Evolutionary conservation across 2,329 filamentous ascomycete species (phyloP).

Genomic region (Thielaviopsis punctulata): DNA sequence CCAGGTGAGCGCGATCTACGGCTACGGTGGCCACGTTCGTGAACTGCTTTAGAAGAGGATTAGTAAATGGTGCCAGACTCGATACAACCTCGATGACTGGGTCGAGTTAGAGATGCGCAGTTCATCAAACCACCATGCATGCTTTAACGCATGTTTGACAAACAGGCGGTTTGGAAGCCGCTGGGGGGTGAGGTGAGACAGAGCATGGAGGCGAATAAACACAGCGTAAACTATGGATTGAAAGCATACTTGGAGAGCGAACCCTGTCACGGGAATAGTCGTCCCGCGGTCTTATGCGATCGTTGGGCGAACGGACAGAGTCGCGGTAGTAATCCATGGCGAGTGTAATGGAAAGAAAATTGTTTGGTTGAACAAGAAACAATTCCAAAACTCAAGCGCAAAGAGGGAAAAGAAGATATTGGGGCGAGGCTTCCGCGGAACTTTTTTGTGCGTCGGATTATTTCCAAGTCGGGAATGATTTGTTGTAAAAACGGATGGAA

Average conservation of each 20-base stretch:
- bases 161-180: background rate
- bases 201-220: background rate
- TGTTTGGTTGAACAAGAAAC: background rate
- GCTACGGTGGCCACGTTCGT: slow-evolving; percentile 38
- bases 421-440: too few species aligned
- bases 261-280: slow-evolving; percentile 32
- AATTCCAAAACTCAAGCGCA: background rate
- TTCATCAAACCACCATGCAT: background rate
- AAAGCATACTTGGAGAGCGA: slow-evolving; percentile 51
- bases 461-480: background rate
- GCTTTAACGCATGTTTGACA: background rate
- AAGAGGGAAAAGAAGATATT: too few species aligned
- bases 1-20: slow-evolving; percentile 53
- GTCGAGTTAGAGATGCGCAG: background rate
- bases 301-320: slow-evolving; percentile 33
- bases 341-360: slow-evolving; percentile 10
- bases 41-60: slow-evolving; percentile 23
- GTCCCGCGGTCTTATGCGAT: slow-evolving; percentile 35
- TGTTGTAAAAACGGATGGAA: background rate
- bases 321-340: slow-evolving; percentile 42
- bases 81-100: background rate
- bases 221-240: background rate
- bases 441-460: background rate
- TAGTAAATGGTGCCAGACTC: slow-evolving; percentile 2
- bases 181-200: background rate